phyloP scores from a whole-genome alignment of 2,329 filamentous ascomycete species.

The Alternaria sp. region DNA sequence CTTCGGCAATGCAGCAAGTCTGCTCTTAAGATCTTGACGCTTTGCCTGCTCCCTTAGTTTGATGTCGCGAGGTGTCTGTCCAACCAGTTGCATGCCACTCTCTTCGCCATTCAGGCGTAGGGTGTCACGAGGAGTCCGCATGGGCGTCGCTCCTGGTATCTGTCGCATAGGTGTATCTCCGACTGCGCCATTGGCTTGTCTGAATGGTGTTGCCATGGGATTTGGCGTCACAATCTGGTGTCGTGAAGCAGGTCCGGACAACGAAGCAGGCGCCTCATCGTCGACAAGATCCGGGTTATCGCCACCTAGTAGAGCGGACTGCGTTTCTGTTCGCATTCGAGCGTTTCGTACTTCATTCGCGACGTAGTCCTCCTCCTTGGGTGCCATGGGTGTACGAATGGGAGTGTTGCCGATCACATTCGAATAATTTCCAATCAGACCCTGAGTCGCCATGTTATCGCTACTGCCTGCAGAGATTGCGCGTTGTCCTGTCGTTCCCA shows the following conservation, averaged over 20 bases:
- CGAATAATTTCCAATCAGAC: slow-evolving; percentile 87
- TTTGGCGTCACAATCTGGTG: slow-evolving; percentile 92
- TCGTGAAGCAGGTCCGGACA: slow-evolving; percentile 83
- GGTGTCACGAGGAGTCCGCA: slow-evolving; percentile 87
- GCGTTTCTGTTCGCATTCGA: slow-evolving; percentile 87
- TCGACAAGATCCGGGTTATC: slow-evolving; percentile 92
- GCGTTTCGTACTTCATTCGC: slow-evolving; percentile 98
- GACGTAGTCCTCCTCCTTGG: slow-evolving; percentile 92
- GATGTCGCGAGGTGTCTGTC: slow-evolving; percentile 79
- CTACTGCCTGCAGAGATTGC: slow-evolving; percentile 81
- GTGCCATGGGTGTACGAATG: slow-evolving; percentile 89
- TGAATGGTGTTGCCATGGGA: slow-evolving; percentile 89
- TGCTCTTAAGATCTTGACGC: slow-evolving; percentile 73
- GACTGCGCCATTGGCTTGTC: slow-evolving; percentile 66
- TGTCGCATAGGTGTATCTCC: slow-evolving; percentile 71
- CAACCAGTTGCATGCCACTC: slow-evolving; percentile 69
- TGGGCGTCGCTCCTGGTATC: slow-evolving; percentile 79
- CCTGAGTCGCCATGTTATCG: slow-evolving; percentile 85
- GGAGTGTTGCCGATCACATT: slow-evolving; percentile 82
- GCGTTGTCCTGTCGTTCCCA: slow-evolving; percentile 92
- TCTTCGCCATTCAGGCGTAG: slow-evolving; percentile 82
- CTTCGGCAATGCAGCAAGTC: slow-evolving; percentile 85
- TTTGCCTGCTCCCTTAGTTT: slow-evolving; percentile 74
- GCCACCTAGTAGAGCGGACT: slow-evolving; percentile 90
- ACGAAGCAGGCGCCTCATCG: slow-evolving; percentile 82